These are phyloP conservation scores for Flaveria floridana DNA, from an alignment of 140 eudicot genomes.

Conservation along the genomic window DNA sequence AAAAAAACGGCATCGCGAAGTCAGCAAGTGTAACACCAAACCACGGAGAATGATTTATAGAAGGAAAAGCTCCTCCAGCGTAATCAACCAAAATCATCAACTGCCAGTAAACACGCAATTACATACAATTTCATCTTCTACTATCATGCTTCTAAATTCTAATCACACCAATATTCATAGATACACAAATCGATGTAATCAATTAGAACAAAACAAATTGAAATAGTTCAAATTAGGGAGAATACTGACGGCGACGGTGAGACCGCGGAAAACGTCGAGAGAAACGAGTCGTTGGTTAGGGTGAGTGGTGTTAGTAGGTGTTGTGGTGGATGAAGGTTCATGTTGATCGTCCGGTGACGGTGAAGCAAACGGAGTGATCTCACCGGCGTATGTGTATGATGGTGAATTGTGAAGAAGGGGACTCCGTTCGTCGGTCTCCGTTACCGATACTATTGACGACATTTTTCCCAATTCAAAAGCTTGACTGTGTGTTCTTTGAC, in stretches of 20 bases:
- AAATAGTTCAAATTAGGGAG: slow-evolving; percentile 1
- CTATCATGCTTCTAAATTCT: neutral
- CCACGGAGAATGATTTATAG: slow-evolving; percentile 95
- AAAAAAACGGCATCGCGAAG: slow-evolving; percentile 93
- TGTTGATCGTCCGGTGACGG: slow-evolving; percentile 30
- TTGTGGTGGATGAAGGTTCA: slow-evolving; percentile 21
- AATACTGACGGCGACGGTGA: slow-evolving; percentile 67
- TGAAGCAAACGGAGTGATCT: slow-evolving; percentile 33
- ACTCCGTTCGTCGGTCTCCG: slow-evolving; percentile 44
- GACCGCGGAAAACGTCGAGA: slow-evolving; percentile 95
- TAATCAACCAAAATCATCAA: slow-evolving; percentile 94
- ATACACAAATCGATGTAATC: neutral
- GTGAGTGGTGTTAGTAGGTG: slow-evolving; percentile 25
- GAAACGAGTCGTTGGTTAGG: slow-evolving; percentile 71
- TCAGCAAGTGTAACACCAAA: slow-evolving; percentile 89
- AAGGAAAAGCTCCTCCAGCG: slow-evolving; percentile 85
- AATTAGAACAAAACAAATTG: neutral
- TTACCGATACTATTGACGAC: slow-evolving; percentile 43
- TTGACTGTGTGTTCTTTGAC: slow-evolving; percentile 4
- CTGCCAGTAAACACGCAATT: slow-evolving; percentile 34
- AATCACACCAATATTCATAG: neutral
- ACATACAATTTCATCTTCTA: neutral
- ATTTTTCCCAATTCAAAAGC: slow-evolving; percentile 33
- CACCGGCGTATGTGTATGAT: slow-evolving; percentile 25
- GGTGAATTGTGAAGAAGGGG: slow-evolving; percentile 52